These are phyloP conservation scores for Gossypium gossypioides DNA, from an alignment of 441 rosid species.

Conservation along the genomic window DNA sequence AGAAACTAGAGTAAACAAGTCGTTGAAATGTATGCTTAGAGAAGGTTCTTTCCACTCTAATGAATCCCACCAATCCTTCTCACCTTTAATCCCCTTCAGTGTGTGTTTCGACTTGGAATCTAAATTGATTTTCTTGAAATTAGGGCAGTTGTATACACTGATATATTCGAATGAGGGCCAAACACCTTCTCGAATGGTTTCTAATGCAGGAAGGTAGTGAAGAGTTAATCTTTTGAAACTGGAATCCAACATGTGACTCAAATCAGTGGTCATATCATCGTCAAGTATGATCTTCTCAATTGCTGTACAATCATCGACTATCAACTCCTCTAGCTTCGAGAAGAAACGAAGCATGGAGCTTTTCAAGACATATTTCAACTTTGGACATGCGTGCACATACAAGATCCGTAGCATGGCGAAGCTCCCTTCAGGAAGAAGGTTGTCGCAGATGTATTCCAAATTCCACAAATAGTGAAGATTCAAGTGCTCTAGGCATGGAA, in stretches of 20 bases:
- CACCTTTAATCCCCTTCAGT: constrained; percentile 10
- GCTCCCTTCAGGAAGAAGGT: constrained; percentile 2
- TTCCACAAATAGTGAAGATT: constrained; percentile 7
- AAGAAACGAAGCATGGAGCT: constrained; percentile 3
- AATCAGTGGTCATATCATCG: neutral
- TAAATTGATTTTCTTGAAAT: neutral
- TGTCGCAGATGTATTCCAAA: neutral
- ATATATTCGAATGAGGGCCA: neutral
- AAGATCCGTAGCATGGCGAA: constrained; percentile 1
- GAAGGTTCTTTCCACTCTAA: constrained; percentile 7
- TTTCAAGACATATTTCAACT: constrained; percentile 1
- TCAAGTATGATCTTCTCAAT: neutral
- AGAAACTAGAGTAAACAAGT: neutral
- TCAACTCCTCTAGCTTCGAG: constrained; percentile 3
- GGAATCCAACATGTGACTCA: neutral
- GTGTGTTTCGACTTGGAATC: neutral
- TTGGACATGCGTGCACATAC: constrained; percentile 9
- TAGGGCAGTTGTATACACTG: constrained; percentile 5
- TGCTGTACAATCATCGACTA: constrained; percentile 1
- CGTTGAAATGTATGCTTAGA: neutral
- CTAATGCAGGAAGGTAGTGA: constrained; percentile 8
- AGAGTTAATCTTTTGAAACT: constrained; percentile 1
- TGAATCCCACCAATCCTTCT: constrained; percentile 11
- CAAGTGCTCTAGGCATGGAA: constrained; percentile 6
- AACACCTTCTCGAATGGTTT: neutral